Conservation (phyloP, 345 rosid species). For the Cardamine occulta region DNA sequence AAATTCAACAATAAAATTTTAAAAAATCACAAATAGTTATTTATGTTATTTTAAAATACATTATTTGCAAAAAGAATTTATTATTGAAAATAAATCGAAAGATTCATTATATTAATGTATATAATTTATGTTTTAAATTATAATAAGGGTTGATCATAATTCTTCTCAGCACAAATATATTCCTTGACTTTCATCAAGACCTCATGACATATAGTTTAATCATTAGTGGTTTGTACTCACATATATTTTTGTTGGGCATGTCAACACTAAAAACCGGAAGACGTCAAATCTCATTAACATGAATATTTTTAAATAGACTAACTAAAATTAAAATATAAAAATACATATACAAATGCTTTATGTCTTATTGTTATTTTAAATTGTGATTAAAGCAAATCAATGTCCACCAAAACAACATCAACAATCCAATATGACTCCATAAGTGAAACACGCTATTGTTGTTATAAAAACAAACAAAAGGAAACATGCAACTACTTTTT, state of each 20-base stretch:
- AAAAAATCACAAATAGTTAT: too few relatives aligned
- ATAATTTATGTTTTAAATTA: neutral
- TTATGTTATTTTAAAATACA: neutral
- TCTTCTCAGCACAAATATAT: neutral
- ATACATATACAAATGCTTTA: neutral
- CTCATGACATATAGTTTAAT: too few relatives aligned
- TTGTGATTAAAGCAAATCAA: constrained; percentile 12
- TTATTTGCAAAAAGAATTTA: neutral
- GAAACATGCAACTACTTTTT: neutral
- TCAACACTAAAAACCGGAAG: neutral
- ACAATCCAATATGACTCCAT: constrained; percentile 40
- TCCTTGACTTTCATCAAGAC: neutral
- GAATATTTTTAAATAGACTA: neutral
- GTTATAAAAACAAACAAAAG: constrained; percentile 25
- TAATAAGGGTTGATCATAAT: neutral
- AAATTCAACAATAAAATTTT: too few relatives aligned
- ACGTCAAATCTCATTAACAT: constrained; percentile 10
- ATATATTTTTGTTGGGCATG: neutral
- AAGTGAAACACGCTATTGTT: constrained; percentile 35
- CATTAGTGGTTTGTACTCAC: neutral
- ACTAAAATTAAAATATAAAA: constrained; percentile 8
- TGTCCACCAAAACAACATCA: constrained; percentile 44
- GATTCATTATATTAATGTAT: neutral
- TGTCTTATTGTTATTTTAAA: constrained; percentile 1
- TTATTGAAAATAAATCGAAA: neutral